Conservation (phyloP, 1,284 basidiomycete genomes). For the Phylloboletellus chloephorus region DNA sequence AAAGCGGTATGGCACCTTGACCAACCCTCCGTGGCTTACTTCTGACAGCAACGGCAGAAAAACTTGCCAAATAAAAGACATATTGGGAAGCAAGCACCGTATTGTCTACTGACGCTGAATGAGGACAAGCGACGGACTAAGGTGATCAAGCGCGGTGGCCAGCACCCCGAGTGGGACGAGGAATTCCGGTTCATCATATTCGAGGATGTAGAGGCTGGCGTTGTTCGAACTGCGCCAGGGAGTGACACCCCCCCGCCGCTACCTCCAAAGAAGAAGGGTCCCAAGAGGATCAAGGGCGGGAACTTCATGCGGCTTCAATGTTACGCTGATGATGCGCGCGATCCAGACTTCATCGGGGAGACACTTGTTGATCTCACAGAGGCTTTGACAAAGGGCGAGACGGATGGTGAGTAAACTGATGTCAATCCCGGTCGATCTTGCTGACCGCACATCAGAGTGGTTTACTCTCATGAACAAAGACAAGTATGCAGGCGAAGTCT, state of each 20-base stretch:
- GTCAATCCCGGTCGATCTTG: constrained; percentile 1
- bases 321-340: constrained; percentile 92
- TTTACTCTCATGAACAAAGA: constrained; percentile 85
- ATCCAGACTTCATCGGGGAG: constrained; percentile 96
- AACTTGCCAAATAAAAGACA: constrained; percentile 92
- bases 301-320: constrained; percentile 79
- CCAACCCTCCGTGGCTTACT: constrained; percentile 14
- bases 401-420: constrained; percentile 69
- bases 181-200: constrained; percentile 91
- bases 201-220: constrained; percentile 71
- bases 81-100: constrained; percentile 98
- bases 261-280: constrained; percentile 51
- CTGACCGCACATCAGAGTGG: constrained; percentile 66
- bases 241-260: constrained; percentile 55
- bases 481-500: constrained; percentile 91
- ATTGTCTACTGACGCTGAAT: constrained; percentile 77
- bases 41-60: constrained; percentile 48
- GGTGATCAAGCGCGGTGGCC: constrained; percentile 92
- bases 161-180: constrained; percentile 98
- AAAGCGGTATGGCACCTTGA: constrained; percentile 73
- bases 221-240: constrained; percentile 44
- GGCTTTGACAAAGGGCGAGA: constrained; percentile 91
- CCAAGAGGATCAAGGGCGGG: constrained; percentile 65
- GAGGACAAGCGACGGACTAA: constrained; percentile 82
- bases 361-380: constrained; percentile 82